phyloP scores from a whole-genome alignment of 345 rosid species.

The Rhodamnia rubescens region DNA sequence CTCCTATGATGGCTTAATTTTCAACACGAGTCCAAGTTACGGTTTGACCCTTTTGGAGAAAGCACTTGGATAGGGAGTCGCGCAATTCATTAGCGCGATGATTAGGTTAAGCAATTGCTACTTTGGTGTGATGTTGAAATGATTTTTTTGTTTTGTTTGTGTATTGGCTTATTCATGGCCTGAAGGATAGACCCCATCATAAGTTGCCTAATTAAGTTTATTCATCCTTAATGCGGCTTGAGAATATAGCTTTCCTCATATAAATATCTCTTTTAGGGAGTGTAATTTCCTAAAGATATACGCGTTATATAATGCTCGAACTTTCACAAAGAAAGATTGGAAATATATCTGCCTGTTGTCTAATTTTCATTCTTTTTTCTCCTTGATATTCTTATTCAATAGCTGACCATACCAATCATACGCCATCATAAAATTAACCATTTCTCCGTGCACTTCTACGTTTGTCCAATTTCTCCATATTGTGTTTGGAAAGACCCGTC shows the following conservation, averaged over 20 bases:
- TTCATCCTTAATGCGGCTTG: not conserved
- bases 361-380: not conserved
- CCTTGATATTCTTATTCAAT: not conserved
- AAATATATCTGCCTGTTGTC: not conserved
- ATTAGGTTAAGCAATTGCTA: not conserved
- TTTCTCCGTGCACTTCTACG: not conserved
- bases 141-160: not conserved
- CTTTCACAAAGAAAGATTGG: not conserved
- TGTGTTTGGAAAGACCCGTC: not conserved
- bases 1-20: not conserved
- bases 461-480: not conserved
- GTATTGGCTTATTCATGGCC: no score
- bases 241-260: not conserved
- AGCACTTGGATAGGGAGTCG: not conserved
- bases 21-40: not conserved
- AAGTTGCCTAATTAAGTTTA: not conserved
- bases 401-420: not conserved
- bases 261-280: not conserved
- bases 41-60: not conserved
- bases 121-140: not conserved
- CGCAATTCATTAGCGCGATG: not conserved
- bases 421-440: not conserved
- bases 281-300: not conserved
- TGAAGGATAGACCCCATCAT: not conserved
- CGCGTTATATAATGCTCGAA: rapidly evolving